A percentile compares a stretch with the other conserved stretches of the same genome.
phyloP scores from a whole-genome alignment of 2,329 filamentous ascomycete species.

The Thyridium curvatum region DNA sequence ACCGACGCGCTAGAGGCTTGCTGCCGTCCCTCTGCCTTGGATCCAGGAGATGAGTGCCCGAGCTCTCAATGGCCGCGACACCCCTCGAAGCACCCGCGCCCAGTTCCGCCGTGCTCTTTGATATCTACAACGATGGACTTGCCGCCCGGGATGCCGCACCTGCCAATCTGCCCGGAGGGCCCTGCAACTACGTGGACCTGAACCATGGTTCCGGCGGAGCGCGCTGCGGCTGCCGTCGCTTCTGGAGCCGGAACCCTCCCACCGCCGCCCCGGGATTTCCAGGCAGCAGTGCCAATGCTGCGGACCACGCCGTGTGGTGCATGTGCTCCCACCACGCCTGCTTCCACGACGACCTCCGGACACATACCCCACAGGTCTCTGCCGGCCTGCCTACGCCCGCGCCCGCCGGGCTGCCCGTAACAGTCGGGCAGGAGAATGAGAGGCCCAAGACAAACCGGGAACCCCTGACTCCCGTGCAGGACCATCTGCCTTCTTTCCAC shows the following conservation, averaged over 20 bases:
- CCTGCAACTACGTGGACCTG: slow-evolving; percentile 53
- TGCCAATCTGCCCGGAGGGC: slow-evolving; percentile 39
- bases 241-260: slow-evolving; percentile 42
- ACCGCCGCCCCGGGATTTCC: slow-evolving; percentile 19
- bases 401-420: slow-evolving; percentile 1
- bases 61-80: slow-evolving; percentile 45
- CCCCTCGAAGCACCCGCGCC: slow-evolving; percentile 37
- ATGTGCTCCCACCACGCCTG: slow-evolving; percentile 60
- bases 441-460: slow-evolving; percentile 39
- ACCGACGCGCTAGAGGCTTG: slow-evolving; percentile 1
- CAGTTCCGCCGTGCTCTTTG: slow-evolving; percentile 38
- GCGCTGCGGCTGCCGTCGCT: slow-evolving; percentile 54
- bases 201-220: slow-evolving; percentile 43
- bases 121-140: slow-evolving; percentile 46
- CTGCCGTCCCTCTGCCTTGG: slow-evolving; percentile 9
- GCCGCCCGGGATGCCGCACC: slow-evolving; percentile 7
- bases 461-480: slow-evolving; percentile 45
- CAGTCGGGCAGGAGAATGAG: slow-evolving; percentile 43
- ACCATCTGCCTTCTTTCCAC: slow-evolving; percentile 32
- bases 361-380: slow-evolving; percentile 11
- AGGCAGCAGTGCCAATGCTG: slow-evolving; percentile 9
- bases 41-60: slow-evolving; percentile 22
- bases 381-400: slow-evolving; percentile 17
- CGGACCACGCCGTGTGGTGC: slow-evolving; percentile 45
- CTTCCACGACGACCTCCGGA: slow-evolving; percentile 44